Base-by-base conservation (phyloP, 768 basidiomycete genomes). In the Tubosaeta sp. region DNA sequence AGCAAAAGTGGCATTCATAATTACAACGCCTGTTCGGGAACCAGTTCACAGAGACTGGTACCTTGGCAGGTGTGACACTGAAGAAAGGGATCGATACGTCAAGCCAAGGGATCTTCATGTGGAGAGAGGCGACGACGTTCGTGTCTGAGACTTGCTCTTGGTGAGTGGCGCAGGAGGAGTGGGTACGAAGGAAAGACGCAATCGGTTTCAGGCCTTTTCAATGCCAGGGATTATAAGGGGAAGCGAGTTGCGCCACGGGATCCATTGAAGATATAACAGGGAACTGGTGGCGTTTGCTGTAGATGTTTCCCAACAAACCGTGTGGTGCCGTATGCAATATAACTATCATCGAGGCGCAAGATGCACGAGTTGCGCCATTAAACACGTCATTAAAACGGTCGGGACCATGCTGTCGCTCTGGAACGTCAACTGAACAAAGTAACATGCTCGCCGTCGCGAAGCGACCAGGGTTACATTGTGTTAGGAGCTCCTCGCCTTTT, bases 1-100 rank as follows among this genome's bases (percentile, higher is more conserved):
- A 75, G 54, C 74, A 75, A 46, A 76, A 74, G 5, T 68, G 62
- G 32, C 73, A 73, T 7, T 63, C 53, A 22, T 76, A 75, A 34
- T 76, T 76, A 41, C 64, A 65, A 1, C 57, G 51, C 16, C 64
- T 49, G 19, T 59, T 58, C 0, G 64, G 65, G 19, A 65, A 65
- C 64, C 65, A 65, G 44, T 65, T 65, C 3, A 65, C 65, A 1
- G 64, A 65, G 1, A 65, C 52, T 16, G 64, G 64, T 3, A 54
- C 51, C 42, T 34, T 41, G 2, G 53, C 43, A 16, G 60, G 58
- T 5, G 41, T 7, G 2, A 34, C 9, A 27, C n/a, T 48, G 41
- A 63, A 48, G 41, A 60, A 60, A 5, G 63, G 63, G 11, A 60
- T 38, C 0, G 56, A 54, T 1, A 64, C 2, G 3, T 65, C 58